Conservation (phyloP, 2,329 filamentous ascomycete species). For the Calonectria montana region DNA sequence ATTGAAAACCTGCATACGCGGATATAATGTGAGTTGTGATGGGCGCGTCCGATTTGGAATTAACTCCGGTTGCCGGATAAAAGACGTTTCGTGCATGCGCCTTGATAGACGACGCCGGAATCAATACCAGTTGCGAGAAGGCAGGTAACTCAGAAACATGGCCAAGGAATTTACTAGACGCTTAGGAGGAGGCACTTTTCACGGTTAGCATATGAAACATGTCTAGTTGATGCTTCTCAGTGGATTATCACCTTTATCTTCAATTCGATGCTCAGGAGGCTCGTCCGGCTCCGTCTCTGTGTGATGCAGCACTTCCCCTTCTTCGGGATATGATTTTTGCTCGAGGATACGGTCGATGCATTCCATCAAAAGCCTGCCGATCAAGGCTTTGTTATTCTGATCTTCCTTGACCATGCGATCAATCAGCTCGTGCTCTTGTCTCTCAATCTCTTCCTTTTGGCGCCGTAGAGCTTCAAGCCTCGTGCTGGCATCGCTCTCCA, state of each 20-base stretch:
- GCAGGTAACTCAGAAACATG: neutral
- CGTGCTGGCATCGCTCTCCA: neutral
- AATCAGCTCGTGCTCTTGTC: conserved; percentile 6
- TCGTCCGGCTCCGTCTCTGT: neutral
- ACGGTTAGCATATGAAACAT: neutral
- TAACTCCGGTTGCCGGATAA: neutral
- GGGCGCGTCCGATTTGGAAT: neutral
- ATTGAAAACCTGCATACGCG: neutral
- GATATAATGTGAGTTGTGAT: neutral
- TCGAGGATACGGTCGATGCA: neutral
- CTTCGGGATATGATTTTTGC: neutral
- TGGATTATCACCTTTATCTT: neutral
- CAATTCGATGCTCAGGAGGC: neutral
- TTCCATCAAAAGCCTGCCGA: neutral
- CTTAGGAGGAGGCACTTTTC: neutral
- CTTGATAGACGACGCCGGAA: neutral
- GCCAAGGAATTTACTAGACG: neutral
- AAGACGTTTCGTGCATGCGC: neutral
- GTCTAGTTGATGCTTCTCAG: neutral
- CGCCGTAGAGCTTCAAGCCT: neutral
- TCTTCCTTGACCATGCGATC: neutral
- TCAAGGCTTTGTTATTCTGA: neutral
- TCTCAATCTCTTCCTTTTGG: conserved; percentile 1
- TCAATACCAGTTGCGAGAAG: neutral
- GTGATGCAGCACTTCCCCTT: neutral